phyloP scores from a whole-genome alignment of 352 stramenopile genomes.

The Hyaloperonospora arabidopsidis region DNA sequence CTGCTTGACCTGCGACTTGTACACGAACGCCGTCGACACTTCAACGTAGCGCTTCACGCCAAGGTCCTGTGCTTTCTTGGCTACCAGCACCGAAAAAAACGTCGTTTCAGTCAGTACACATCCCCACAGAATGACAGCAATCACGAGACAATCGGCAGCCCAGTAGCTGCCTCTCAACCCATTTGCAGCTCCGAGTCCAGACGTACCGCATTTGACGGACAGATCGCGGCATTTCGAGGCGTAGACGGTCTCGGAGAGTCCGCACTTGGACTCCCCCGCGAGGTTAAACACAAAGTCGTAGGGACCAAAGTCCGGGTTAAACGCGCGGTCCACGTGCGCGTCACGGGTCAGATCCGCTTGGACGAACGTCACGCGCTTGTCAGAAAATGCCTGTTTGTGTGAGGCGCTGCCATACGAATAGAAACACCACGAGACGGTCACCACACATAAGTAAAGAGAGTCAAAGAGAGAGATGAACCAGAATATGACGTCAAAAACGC shows the following conservation, averaged over 20 bases:
- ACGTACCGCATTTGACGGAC: constrained; percentile 76
- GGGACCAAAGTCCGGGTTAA: constrained; percentile 54
- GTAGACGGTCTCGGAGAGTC: constrained; percentile 64
- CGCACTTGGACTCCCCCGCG: constrained; percentile 78
- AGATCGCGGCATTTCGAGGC: constrained; percentile 80
- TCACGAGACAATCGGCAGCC: neutral
- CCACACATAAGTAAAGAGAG: neutral
- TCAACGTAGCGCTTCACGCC: constrained; percentile 77
- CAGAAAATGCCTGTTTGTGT: constrained; percentile 64
- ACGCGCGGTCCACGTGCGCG: constrained; percentile 69
- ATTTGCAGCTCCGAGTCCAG: neutral
- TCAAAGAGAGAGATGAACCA: neutral
- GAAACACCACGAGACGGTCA: no score
- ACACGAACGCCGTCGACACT: constrained; percentile 84
- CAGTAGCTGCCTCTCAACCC: neutral
- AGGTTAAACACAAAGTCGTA: constrained; percentile 85
- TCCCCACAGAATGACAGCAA: neutral
- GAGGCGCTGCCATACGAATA: constrained; percentile 17
- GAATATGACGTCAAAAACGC: neutral
- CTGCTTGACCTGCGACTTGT: constrained; percentile 77
- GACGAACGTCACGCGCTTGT: constrained; percentile 66
- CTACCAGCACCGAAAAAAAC: constrained; percentile 18
- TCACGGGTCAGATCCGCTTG: constrained; percentile 79
- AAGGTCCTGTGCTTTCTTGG: constrained; percentile 55
- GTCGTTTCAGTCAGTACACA: neutral